Evolutionary conservation across 208 protist species (phyloP), one percentile per base, ranked within the genome.

Genomic region (Wallacemonas sp.): DNA sequence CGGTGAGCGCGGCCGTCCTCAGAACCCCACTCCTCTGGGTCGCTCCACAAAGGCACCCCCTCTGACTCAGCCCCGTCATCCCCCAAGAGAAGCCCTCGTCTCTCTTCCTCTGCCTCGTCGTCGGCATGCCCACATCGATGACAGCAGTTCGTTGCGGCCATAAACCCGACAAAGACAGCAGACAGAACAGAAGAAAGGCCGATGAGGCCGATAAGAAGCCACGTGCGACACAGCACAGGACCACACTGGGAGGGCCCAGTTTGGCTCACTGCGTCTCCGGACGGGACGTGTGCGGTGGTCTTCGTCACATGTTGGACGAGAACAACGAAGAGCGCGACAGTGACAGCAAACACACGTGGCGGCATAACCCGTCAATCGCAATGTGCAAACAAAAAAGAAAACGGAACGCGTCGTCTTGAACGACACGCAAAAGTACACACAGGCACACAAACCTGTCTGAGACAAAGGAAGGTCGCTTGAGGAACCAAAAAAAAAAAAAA

Each of bases 401-500:
- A 54, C 9, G 26, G 33, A 30, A 17, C 5, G 46, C 24, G 22
- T 24, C 9, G 33, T 34, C 26, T 34, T 6, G 2, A 24, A 30
- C 30, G 49, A 45, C 36, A 53, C 19, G 12, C 42, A 55, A 61
- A 61, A 72, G 41, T 38, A 34, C 31, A 56, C n/a, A 24, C 45
- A 51, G 3, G 21, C 12, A 22, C 24, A 24, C 55, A 70, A 49
- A 30, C 26, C 31, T 36, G n/a, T 28, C 9, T 27, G 17, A 2
- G 59, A 54, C 15, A 66, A 33, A 8, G 19, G n/a, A 27, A 11
- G 44, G 39, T n/a, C 6, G 28, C n/a, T 21, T 22, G 31, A 9
- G n/a, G 6, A 67, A 41, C 30, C 49, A 24, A 56, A 4, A 47
- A 55, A 63, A 47, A 65, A 64, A 21, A 49, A 73, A 54, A 61